Conservation (phyloP, 2,329 filamentous ascomycete genomes). For the Trichoderma lentiforme region DNA sequence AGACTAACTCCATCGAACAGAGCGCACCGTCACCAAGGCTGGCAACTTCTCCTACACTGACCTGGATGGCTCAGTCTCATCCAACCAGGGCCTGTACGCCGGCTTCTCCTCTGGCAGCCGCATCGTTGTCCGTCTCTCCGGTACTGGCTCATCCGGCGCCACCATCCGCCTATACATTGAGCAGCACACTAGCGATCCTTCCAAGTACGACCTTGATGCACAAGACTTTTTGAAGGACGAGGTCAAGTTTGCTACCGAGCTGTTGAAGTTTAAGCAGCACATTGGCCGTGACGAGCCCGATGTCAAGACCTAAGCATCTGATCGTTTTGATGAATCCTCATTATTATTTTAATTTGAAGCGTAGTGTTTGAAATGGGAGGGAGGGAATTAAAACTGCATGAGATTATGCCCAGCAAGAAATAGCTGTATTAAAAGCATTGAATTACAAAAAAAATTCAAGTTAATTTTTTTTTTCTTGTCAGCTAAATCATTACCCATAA, state of each 20-base stretch:
- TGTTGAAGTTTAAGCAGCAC: slow-evolving; percentile 92
- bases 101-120: slow-evolving; percentile 93
- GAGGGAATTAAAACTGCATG: background rate
- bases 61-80: slow-evolving; percentile 92
- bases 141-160: slow-evolving; percentile 90
- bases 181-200: slow-evolving; percentile 82
- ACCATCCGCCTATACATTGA: slow-evolving; percentile 97
- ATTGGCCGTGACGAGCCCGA: slow-evolving; percentile 90
- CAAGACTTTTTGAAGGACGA: slow-evolving; percentile 93
- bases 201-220: slow-evolving; percentile 74
- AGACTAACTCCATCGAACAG: slow-evolving; percentile 33
- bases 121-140: slow-evolving; percentile 90
- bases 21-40: slow-evolving; percentile 79
- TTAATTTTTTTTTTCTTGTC: background rate
- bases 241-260: slow-evolving; percentile 76
- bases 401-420: slow-evolving; percentile 11
- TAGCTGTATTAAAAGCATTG: slow-evolving; percentile 1
- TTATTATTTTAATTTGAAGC: background rate
- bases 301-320: slow-evolving; percentile 74
- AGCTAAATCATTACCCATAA: background rate
- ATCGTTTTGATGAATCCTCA: background rate
- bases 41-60: slow-evolving; percentile 99
- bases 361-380: background rate
- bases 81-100: slow-evolving; percentile 93
- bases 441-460: background rate